Evolutionary conservation across 805 yeast species (phyloP), one percentile per base, ranked within the genome.

Genomic region (Saturnispora diversa): DNA sequence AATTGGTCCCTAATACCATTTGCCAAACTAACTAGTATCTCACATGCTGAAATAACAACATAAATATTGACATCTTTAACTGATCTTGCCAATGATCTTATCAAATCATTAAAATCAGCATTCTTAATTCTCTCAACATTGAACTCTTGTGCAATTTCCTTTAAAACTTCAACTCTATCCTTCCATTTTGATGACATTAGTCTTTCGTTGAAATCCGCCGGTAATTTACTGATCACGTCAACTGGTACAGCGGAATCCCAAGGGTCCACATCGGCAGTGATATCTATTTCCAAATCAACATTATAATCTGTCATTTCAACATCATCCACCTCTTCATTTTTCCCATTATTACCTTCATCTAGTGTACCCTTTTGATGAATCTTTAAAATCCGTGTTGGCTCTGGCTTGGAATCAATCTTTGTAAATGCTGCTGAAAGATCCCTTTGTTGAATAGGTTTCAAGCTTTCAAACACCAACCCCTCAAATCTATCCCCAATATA

Each of bases 401-500:
- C 62, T 1, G 77, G 75, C 2, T 54, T 51, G 2, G 38, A 12
- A 13, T 55, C 62, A 7, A 70, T 69, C 28, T 68, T 70, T 31
- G 70, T 81, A 56, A 90, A 85, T 20, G 75, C 77, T 26, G 75
- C 74, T 6, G 75, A 67, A 43, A 90, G 68, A 54, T 88, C 97
- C 47, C 80, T 83, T 60, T 85, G 90, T 59, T 90, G 97, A 16
- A 87, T 85, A 0, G 96, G 95, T 56, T 90, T 92, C 61, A 92
- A 69, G 21, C 76, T 77, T 3, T 80, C 73, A 41, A 85, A 73
- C 29, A 86, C 61, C 0, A 78, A 55, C 12, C 69, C 67, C 39
- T 77, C 77, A 30, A 85, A 62, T 0, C 75, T 58, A 16, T 63
- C 72, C 2, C 94, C 92, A 56, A 82, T 69, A 82, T 92, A 84